Evolutionary conservation across 1,284 basidiomycete genomes (phyloP).

Genomic region (Pholiota adiposa): DNA sequence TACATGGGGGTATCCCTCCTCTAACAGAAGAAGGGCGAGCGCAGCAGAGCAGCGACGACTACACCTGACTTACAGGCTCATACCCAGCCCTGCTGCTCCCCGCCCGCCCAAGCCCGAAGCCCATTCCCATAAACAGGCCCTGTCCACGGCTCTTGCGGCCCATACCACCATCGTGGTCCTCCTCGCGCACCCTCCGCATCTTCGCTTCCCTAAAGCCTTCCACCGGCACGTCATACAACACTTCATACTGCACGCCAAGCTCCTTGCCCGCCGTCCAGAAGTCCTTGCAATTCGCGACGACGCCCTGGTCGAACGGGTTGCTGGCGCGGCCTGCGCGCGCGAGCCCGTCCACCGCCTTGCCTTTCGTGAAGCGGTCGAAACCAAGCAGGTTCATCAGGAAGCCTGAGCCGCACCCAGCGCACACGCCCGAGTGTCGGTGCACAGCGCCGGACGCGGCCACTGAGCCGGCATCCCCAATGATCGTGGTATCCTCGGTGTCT

Average conservation of each 20-base stretch:
- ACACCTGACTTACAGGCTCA: constrained; percentile 66
- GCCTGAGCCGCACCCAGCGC: constrained; percentile 48
- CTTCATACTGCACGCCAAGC: constrained; percentile 88
- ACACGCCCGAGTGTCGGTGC: constrained; percentile 38
- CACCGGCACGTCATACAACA: constrained; percentile 86
- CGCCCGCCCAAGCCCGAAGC: constrained; percentile 46
- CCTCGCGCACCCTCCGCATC: constrained; percentile 57
- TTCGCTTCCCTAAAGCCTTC: constrained; percentile 83
- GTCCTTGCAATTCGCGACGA: constrained; percentile 88
- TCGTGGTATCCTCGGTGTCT: constrained; percentile 42
- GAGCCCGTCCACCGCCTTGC: constrained; percentile 85
- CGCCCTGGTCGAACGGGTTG: constrained; percentile 94
- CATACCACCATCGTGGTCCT: constrained; percentile 49
- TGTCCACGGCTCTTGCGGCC: constrained; percentile 38
- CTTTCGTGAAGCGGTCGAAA: constrained; percentile 91
- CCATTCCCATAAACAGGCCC: constrained; percentile 58
- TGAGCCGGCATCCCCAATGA: constrained; percentile 34
- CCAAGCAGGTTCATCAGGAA: constrained; percentile 91
- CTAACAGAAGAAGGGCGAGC: constrained; percentile 1
- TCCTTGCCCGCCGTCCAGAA: constrained; percentile 91
- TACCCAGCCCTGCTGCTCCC: constrained; percentile 57
- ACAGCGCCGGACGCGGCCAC: constrained; percentile 26
- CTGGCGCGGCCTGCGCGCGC: constrained; percentile 65
- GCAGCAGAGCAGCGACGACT: not conserved
- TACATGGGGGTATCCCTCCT: constrained; percentile 22